Base-by-base conservation (phyloP, 1,284 basidiomycete genomes). In the Ceratobasidium sp. region DNA sequence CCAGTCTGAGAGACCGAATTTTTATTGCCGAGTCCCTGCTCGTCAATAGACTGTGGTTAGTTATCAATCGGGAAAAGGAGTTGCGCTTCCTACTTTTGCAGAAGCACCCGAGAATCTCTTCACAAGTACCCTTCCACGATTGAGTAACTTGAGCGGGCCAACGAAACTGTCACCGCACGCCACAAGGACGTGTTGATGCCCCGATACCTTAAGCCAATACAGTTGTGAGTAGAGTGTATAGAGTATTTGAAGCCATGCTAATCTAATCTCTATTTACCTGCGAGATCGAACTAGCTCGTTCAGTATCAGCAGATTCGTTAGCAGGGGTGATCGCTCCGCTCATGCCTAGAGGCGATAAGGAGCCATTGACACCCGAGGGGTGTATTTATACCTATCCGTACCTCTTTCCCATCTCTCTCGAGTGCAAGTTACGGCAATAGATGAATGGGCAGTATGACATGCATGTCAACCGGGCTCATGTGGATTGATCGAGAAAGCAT, bases 141-240 rank as follows among this genome's bases (percentile, higher is more conserved):
- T 56, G 41, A 67, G 53, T 19, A 67, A 42, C 64, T 52, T 67
- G 33, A 67, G 64, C 25, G 64, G 64, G 6, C 64, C 64, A 33
- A 67, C 64, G 53, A 67, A 67, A 49, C 64, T 67, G 44, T 67
- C 64, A 56, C 64, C 64, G 29, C 52, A 67, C 64, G 53, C 64
- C 64, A 67, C 64, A 23, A 67, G 64, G 64, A 56, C 64, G 64
- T 67, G 53, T 49, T 42, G 64, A 53, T 67, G 64, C 16, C 64
- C 64, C 64, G 23, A 67, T 53, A 67, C 64, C 64, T 67, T 30
- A 23, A 66, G 49, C 23, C 29, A 49, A 36, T 39, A 30, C 7
- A 23, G 30, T 19, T 30, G 6, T 52, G 1, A 64, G 36, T 25
- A 42, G 6, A 2, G 25, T 47, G 36, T 50, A 14, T 21, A 25